phyloP scores from a whole-genome alignment of 352 stramenopile species.

The Globisporangium polare region DNA sequence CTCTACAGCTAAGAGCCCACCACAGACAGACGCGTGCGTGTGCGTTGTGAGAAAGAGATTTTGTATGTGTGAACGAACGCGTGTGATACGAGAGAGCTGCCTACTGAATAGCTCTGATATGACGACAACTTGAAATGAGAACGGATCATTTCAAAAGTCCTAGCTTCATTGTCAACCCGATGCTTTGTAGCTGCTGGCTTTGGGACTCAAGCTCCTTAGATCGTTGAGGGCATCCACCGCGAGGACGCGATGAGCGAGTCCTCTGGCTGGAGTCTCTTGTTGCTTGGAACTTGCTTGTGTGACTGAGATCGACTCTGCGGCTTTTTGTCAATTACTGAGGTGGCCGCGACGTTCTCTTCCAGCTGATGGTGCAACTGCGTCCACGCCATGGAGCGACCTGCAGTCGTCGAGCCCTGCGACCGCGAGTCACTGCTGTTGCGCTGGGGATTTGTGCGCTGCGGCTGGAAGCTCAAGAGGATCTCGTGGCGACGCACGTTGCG shows the following conservation, averaged over 20 bases:
- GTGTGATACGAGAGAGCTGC: no score
- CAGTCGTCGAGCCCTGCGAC: no score
- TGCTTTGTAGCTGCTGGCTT: no score
- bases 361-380: slow-evolving; percentile 35
- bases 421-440: neutral
- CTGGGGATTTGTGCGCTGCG: neutral
- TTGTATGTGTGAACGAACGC: no score
- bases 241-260: slow-evolving; percentile 40
- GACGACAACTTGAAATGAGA: no score
- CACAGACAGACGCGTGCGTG: no score
- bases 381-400: slow-evolving; percentile 22
- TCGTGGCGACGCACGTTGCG: slow-evolving; percentile 58
- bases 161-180: no score
- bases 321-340: neutral
- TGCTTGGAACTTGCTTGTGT: neutral
- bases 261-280: slow-evolving; percentile 12
- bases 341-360: slow-evolving; percentile 18
- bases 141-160: no score
- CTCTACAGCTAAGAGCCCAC: neutral
- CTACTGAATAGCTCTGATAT: no score
- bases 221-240: slow-evolving; percentile 35
- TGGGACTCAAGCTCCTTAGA: no score
- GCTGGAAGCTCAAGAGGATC: slow-evolving; percentile 52
- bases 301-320: no score
- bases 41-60: no score